These are phyloP conservation scores for Suillus bovinus DNA, from an alignment of 768 basidiomycete species.

Conservation along the genomic window DNA sequence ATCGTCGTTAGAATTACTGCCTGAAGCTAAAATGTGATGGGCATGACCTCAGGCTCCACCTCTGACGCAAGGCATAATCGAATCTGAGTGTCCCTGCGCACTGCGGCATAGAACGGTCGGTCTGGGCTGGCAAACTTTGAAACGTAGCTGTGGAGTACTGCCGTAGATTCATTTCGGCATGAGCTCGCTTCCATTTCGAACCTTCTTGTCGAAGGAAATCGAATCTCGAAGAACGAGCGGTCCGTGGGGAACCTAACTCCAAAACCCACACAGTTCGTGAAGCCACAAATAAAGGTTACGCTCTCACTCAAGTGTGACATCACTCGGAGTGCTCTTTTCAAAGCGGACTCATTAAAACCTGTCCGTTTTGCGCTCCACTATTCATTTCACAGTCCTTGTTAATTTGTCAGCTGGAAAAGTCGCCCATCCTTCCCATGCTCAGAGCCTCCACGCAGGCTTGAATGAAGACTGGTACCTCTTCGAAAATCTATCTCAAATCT, in stretches of 20 bases:
- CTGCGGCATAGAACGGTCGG: neutral
- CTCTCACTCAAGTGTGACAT: neutral
- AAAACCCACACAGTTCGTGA: neutral
- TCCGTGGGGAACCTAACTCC: neutral
- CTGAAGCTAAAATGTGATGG: neutral
- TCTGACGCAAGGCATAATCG: neutral
- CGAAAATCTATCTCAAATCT: neutral
- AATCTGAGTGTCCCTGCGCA: neutral
- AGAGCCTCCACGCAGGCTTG: neutral
- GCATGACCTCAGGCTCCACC: neutral
- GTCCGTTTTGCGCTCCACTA: neutral
- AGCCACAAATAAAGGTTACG: neutral
- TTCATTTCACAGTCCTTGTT: neutral
- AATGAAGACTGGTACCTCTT: neutral
- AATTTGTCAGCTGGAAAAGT: neutral
- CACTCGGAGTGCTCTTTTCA: neutral
- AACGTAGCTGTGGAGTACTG: slow-evolving; percentile 1
- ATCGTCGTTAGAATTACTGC: neutral
- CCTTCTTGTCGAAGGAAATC: neutral
- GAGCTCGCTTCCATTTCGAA: neutral
- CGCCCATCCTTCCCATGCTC: neutral
- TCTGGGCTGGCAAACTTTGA: neutral
- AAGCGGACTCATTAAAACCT: neutral
- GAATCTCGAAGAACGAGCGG: neutral
- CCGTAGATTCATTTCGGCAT: neutral